Conservation (phyloP, 495 filamentous ascomycete genomes). For the Staphylotrichum longicolle region DNA sequence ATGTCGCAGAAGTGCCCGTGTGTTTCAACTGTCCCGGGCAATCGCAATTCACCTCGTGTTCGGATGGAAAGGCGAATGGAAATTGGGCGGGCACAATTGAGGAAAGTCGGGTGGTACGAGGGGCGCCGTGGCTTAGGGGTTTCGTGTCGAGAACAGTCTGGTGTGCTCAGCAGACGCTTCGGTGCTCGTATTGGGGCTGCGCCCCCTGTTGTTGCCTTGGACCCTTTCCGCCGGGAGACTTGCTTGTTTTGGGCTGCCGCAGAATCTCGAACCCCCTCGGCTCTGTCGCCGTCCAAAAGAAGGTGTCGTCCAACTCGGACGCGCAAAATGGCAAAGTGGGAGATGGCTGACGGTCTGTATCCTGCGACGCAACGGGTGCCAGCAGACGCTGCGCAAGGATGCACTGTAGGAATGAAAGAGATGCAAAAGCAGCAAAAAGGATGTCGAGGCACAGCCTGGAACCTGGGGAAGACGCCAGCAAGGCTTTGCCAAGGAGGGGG, state of each 20-base stretch:
- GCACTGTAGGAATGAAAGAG: not conserved
- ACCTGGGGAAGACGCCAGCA: not conserved
- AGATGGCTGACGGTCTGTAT: too few relatives aligned
- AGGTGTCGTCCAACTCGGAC: too few relatives aligned
- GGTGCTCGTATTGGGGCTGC: constrained; percentile 22
- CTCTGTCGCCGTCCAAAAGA: not conserved
- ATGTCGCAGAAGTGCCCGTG: constrained; percentile 4
- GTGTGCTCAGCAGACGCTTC: constrained; percentile 5
- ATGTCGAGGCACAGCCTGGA: constrained; percentile 1
- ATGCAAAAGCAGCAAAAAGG: constrained; percentile 2
- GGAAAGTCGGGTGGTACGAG: not conserved
- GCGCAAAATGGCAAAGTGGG: too few relatives aligned
- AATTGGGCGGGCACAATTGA: constrained; percentile 10
- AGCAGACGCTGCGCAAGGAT: not conserved
- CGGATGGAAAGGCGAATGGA: not conserved
- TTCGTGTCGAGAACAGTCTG: constrained; percentile 6
- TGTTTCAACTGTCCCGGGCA: constrained; percentile 11
- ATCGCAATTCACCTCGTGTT: not conserved
- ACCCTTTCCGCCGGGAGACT: constrained; percentile 2
- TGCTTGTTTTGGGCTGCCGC: constrained; percentile 9
- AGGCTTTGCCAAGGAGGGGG: constrained; percentile 6
- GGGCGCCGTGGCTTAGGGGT: constrained; percentile 3
- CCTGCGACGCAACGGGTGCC: not conserved
- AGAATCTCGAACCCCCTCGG: constrained; percentile 14
- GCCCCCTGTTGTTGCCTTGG: constrained; percentile 8